Percentiles rank a stretch among this genome's conserved stretches.
Conservation (phyloP, 164 flowering plant species). For the Vitis cinerea region DNA sequence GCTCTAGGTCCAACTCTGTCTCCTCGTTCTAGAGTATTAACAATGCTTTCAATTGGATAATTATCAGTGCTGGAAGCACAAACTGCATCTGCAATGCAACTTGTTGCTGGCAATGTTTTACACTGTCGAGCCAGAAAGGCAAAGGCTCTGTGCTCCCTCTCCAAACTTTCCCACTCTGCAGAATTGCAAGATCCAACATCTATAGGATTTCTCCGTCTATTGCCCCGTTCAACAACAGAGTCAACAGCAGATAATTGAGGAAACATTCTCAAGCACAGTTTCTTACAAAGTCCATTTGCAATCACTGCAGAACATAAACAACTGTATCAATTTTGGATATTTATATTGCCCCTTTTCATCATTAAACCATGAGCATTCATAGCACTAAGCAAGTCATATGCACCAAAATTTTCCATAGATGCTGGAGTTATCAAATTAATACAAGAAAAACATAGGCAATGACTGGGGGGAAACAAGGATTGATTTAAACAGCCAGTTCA, state of each 20-base stretch:
- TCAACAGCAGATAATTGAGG: conserved; percentile 49
- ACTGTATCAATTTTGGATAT: not conserved
- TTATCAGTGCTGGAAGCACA: conserved; percentile 93
- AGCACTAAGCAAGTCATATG: too few species aligned
- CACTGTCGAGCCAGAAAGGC: conserved; percentile 50
- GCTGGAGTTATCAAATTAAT: too few species aligned
- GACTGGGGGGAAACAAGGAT: too few species aligned
- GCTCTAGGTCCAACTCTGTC: conserved; percentile 37
- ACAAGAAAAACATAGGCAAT: too few species aligned
- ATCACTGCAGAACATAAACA: conserved; percentile 57
- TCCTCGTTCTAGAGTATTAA: conserved; percentile 61
- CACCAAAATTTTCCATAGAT: too few species aligned
- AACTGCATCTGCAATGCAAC: conserved; percentile 51
- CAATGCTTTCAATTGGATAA: conserved; percentile 65
- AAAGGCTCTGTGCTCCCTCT: conserved; percentile 59
- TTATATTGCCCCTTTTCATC: too few species aligned
- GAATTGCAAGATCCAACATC: conserved; percentile 31
- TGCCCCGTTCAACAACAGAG: conserved; percentile 28
- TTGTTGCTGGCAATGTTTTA: conserved; percentile 14
- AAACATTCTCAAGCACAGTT: conserved; percentile 56
- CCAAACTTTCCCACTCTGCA: conserved; percentile 34
- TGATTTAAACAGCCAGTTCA: too few species aligned
- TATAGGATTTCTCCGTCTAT: conserved; percentile 8
- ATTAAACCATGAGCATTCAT: too few species aligned
- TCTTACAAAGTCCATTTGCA: conserved; percentile 55